Conservation (phyloP, 208 protist genomes). For the Lotmaria passim region DNA sequence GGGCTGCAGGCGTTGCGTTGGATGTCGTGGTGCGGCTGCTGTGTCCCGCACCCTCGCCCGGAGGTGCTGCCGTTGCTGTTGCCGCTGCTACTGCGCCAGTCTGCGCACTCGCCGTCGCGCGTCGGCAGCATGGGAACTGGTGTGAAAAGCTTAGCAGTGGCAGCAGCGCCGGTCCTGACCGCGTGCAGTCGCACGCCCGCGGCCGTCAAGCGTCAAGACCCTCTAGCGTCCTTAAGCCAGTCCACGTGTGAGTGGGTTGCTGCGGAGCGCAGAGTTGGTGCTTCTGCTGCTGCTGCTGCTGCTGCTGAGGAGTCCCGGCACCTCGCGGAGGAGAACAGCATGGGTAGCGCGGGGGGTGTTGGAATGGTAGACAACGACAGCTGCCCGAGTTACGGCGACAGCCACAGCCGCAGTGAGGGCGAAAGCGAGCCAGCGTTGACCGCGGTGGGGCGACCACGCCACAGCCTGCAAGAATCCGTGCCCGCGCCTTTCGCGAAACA, state of each 20-base stretch:
- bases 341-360: neutral
- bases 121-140: too few relatives aligned
- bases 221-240: neutral
- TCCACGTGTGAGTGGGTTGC: neutral
- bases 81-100: neutral
- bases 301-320: neutral
- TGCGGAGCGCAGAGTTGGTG: too few relatives aligned
- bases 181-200: neutral
- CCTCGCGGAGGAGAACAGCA: neutral
- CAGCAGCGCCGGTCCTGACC: too few relatives aligned
- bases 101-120: neutral
- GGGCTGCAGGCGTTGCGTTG: constrained; percentile 12
- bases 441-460: neutral
- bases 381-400: neutral
- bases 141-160: too few relatives aligned
- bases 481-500: neutral
- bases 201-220: neutral
- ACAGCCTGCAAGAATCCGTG: neutral
- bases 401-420: constrained; percentile 3
- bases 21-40: constrained; percentile 22
- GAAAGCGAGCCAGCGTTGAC: neutral
- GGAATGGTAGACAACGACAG: neutral
- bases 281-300: too few relatives aligned
- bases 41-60: constrained; percentile 5
- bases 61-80: neutral